Evolutionary conservation across 73 alveolate genomes (phyloP), one percentile per base, ranked within the genome.

Genomic region (Effrenium voratum): DNA sequence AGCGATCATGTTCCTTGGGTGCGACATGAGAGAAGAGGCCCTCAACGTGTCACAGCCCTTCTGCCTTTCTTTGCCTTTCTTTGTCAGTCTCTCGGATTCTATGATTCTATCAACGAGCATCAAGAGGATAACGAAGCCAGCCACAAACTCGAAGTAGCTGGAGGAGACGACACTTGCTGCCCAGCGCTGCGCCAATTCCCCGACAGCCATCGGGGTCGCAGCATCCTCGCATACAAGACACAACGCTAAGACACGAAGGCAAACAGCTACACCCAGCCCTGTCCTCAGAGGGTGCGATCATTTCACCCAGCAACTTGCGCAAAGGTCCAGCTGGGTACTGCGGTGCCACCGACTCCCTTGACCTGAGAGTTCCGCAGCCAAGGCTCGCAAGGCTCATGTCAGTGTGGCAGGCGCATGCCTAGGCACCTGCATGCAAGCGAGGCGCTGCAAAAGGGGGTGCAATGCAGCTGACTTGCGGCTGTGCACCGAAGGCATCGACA

Each of bases 261-360:
- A n/a, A n/a, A n/a, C n/a, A n/a, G n/a, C n/a, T n/a, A n/a, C n/a
- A n/a, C n/a, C n/a, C n/a, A n/a, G n/a, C n/a, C n/a, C n/a, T 63
- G 30, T 80, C 91, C 72, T 80, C 91, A 1, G 91, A 47, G 6
- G 44, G 49, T 6, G 55, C 52, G 16, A 88, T 85, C 52, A 88
- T 73, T 50, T 88, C 96, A 16, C 66, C 43, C 24, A 88, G 96
- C 75, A 88, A 41, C 86, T 88, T 88, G 19, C 96, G 96, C 45
- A 88, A 75, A n/a, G 96, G 96, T 52, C 96, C 96, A 28, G 96
- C 96, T 0, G 96, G 96, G 34, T 73, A 73, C 12, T 88, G 96
- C 73, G 44, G 96, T 32, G 38, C 32, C n/a, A 88, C 96, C 12
- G 96, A 26, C 52, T 88, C 66, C 44, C 96, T 47, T 6, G 96